These are phyloP conservation scores for Naganishia albida DNA, from an alignment of 1,284 basidiomycete species.

Conservation along the genomic window DNA sequence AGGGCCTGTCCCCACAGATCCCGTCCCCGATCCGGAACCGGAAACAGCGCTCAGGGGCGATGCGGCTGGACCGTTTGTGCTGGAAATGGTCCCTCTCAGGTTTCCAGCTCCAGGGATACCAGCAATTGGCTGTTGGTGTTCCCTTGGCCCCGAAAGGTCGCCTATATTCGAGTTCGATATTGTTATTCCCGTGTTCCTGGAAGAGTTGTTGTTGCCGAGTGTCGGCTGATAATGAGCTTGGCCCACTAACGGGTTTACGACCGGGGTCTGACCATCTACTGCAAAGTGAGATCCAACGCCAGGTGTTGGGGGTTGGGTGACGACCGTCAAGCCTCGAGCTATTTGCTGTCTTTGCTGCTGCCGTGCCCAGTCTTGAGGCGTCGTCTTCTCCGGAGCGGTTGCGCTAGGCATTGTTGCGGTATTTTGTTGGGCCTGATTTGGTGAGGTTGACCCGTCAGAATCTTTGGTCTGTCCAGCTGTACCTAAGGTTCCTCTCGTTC, in stretches of 20 bases:
- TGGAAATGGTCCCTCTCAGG: slow-evolving; percentile 2
- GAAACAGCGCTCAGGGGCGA: slow-evolving; percentile 14
- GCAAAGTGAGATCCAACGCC: not conserved
- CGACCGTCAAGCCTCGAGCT: slow-evolving; percentile 19
- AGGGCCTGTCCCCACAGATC: not conserved
- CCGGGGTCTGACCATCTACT: no score
- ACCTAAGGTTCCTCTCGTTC: slow-evolving; percentile 5
- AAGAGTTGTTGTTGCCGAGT: no score
- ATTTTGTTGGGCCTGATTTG: not conserved
- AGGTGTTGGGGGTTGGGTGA: slow-evolving; percentile 14
- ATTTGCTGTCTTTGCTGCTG: slow-evolving; percentile 26
- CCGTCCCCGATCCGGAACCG: slow-evolving; percentile 1
- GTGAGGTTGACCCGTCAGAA: not conserved
- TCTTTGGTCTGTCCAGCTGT: not conserved
- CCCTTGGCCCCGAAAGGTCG: not conserved
- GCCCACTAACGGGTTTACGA: no score
- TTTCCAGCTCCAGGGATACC: not conserved
- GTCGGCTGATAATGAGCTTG: no score
- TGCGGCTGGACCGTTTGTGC: not conserved
- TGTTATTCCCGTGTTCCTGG: no score
- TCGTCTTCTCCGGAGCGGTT: not conserved
- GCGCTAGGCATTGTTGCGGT: not conserved
- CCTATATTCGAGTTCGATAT: no score
- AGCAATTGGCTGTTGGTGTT: not conserved
- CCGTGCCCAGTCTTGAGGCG: slow-evolving; percentile 12